phyloP scores from a whole-genome alignment of 1,139 yeast species.

The Spencermartinsiella ligniputridi region DNA sequence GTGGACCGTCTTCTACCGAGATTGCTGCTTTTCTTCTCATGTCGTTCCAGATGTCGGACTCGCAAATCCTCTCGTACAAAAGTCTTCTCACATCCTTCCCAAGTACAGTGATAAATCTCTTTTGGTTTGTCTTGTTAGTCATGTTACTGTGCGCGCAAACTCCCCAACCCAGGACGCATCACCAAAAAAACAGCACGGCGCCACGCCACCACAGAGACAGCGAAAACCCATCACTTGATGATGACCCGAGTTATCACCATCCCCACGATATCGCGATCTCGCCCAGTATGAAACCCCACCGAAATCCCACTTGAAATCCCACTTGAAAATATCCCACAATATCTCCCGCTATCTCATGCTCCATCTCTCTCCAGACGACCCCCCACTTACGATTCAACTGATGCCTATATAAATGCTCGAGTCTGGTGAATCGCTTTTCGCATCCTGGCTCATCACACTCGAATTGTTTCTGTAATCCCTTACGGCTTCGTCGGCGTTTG shows the following conservation, averaged over 20 bases:
- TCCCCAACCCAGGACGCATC: too few relatives aligned
- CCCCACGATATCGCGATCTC: too few relatives aligned
- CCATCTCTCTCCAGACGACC: background rate
- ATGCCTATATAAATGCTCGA: slow-evolving; percentile 41
- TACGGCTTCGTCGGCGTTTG: slow-evolving; percentile 26
- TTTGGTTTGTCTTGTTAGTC: slow-evolving; percentile 31
- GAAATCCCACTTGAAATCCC: too few relatives aligned
- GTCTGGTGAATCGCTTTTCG: slow-evolving; percentile 57
- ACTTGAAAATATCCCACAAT: too few relatives aligned
- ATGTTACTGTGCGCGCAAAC: too few relatives aligned
- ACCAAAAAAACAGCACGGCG: too few relatives aligned
- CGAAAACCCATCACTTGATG: too few relatives aligned
- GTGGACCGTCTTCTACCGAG: background rate
- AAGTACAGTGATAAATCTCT: slow-evolving; percentile 45
- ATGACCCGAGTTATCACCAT: too few relatives aligned
- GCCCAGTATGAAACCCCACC: too few relatives aligned
- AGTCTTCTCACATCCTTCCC: slow-evolving; percentile 49
- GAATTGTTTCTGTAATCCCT: slow-evolving; percentile 32
- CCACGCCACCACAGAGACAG: too few relatives aligned
- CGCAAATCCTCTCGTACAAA: slow-evolving; percentile 57
- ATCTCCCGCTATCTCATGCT: too few relatives aligned
- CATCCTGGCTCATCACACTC: slow-evolving; percentile 51
- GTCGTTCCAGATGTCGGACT: slow-evolving; percentile 51
- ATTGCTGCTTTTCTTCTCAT: slow-evolving; percentile 32
- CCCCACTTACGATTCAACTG: slow-evolving; percentile 33